Conservation (phyloP, 164 flowering plant species). For the Echeveria elegans region DNA sequence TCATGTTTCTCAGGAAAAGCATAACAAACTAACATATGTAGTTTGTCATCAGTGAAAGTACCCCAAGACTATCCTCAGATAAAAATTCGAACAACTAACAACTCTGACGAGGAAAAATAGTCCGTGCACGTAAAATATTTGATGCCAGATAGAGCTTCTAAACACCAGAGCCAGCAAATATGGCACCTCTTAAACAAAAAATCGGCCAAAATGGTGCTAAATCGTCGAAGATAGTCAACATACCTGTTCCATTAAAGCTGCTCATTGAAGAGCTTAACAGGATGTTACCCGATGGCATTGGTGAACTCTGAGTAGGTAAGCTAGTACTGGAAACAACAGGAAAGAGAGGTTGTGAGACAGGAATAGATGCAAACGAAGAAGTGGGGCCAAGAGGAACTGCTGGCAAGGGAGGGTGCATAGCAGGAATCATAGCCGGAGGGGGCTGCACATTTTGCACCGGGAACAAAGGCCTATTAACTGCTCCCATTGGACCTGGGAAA, state of each 20-base stretch:
- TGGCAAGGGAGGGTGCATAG: slow-evolving; percentile 37
- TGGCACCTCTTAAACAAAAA: neutral
- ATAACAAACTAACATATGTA: no score
- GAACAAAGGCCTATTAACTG: slow-evolving; percentile 67
- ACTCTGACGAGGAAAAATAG: no score
- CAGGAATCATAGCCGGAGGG: slow-evolving; percentile 33
- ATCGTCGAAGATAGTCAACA: slow-evolving; percentile 1
- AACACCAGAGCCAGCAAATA: neutral
- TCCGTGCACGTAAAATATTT: no score
- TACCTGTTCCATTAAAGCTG: slow-evolving; percentile 14
- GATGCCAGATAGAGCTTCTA: neutral
- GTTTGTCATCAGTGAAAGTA: no score
- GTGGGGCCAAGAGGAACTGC: slow-evolving; percentile 67
- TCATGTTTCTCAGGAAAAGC: no score
- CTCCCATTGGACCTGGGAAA: slow-evolving; percentile 35
- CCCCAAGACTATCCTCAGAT: no score
- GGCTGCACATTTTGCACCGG: slow-evolving; percentile 65
- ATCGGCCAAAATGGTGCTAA: neutral
- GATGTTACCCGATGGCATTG: slow-evolving; percentile 28
- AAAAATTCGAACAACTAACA: no score
- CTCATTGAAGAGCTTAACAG: slow-evolving; percentile 26
- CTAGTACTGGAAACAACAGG: slow-evolving; percentile 48
- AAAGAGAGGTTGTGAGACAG: slow-evolving; percentile 81
- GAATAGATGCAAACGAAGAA: slow-evolving; percentile 18
- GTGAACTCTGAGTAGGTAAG: slow-evolving; percentile 39